Evolutionary conservation across 2,329 filamentous ascomycete genomes (phyloP).

Genomic region (Claviceps quebecensis): DNA sequence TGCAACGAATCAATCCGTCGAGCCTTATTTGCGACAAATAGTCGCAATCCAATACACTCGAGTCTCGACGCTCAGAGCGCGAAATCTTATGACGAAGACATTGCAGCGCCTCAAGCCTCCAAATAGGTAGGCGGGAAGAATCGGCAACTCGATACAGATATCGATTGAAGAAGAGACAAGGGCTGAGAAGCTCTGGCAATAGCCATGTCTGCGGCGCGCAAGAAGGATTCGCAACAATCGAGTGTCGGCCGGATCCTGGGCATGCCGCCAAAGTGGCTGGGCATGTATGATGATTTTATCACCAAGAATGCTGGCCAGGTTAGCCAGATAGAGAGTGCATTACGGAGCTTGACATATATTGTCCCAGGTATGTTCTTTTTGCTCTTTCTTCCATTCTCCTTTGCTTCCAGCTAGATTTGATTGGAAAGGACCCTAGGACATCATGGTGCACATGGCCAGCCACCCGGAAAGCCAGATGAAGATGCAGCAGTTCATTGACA

Average conservation of each 20-base stretch:
- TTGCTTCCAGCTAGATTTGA: neutral
- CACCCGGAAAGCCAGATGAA: no score
- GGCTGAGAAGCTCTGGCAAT: no score
- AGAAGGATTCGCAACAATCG: neutral
- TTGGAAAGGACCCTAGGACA: no score
- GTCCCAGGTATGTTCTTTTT: constrained; percentile 51
- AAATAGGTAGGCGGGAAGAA: neutral
- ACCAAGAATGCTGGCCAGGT: constrained; percentile 89
- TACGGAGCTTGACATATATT: constrained; percentile 89
- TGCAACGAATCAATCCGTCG: neutral
- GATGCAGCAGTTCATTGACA: no score
- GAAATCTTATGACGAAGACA: neutral
- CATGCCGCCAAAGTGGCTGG: constrained; percentile 47
- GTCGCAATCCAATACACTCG: no score
- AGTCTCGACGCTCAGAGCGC: neutral
- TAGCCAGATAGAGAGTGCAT: constrained; percentile 83
- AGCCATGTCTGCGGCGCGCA: neutral
- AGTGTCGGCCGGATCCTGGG: constrained; percentile 2
- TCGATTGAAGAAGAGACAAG: neutral
- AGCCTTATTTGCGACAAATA: neutral
- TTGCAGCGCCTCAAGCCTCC: no score
- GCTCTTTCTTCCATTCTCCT: neutral
- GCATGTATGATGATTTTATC: constrained; percentile 78
- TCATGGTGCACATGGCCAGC: no score
- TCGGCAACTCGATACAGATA: neutral